A percentile compares a stretch with the other conserved stretches of the same genome.
These are phyloP conservation scores for Danielozyma ontarioensis DNA, from an alignment of 805 yeast genomes.

Conservation along the genomic window DNA sequence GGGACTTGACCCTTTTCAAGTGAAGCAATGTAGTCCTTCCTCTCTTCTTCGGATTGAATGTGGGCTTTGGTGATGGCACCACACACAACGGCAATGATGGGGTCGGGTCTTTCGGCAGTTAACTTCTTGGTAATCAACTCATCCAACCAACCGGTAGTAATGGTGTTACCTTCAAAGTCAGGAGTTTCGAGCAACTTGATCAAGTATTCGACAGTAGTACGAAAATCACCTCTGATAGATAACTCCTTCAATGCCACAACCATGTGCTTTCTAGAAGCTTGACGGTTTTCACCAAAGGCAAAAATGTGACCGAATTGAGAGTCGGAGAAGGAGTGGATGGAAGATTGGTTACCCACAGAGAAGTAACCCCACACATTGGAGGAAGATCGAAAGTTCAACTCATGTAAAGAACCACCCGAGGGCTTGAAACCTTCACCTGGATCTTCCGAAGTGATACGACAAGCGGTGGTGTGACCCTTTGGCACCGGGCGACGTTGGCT, in stretches of 20 bases:
- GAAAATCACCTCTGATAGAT: constrained; percentile 95
- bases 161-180: constrained; percentile 92
- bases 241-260: constrained; percentile 96
- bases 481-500: constrained; percentile 92
- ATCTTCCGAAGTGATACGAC: constrained; percentile 98
- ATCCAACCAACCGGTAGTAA: constrained; percentile 99
- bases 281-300: constrained; percentile 98
- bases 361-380: constrained; percentile 99
- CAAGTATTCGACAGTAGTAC: constrained; percentile 95
- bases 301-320: constrained; percentile 99
- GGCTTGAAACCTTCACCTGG: constrained; percentile 99
- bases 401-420: constrained; percentile 94
- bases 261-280: constrained; percentile 97
- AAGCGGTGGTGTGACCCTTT: constrained; percentile 98
- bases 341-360: constrained; percentile 93
- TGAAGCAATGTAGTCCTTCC: constrained; percentile 64
- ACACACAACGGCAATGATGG: constrained; percentile 83
- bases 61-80: constrained; percentile 98
- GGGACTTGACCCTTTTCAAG: constrained; percentile 96
- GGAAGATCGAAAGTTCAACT: constrained; percentile 92
- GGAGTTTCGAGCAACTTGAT: constrained; percentile 94
- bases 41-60: constrained; percentile 65
- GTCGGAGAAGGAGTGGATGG: constrained; percentile 96
- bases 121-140: constrained; percentile 89
- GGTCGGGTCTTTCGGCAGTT: constrained; percentile 96